Base-by-base conservation (phyloP, 2,329 filamentous ascomycete genomes). In the Byssochlamys sp. region DNA sequence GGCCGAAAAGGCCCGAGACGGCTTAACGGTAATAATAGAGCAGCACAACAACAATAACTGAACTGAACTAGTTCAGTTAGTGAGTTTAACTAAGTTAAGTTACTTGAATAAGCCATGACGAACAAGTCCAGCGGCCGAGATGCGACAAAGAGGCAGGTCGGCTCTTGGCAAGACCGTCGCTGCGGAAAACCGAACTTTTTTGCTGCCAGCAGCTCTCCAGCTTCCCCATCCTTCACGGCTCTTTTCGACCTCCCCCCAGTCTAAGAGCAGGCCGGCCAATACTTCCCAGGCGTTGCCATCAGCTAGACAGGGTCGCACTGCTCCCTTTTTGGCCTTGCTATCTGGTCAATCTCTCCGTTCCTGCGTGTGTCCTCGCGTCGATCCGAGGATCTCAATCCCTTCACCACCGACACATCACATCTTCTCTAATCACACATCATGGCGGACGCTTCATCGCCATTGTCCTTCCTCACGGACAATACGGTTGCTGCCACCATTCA, bases 391-490 rank as follows among this genome's bases (percentile, higher is more conserved):
- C 63, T 61, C 66, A 59, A 57, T 62, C 59, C 54, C 62, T 60
- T 61, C 62, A 61, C 62, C 61, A 62, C 59, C 62, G 62, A 61
- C 54, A 59, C 49, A 26, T 55, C 57, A 19, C 19, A 57, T 61
- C 31, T 45, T 60, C 58, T 52, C n/a, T 55, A 59, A 59, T 55
- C 58, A 60, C 57, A 61, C 66, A 69, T 63, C 62, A 78, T 77
- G 75, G 68, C 74, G 61, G 75, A 78, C 59, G 62, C 68, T 56
- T 63, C 71, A 60, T 73, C 73, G 62, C 80, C 81, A 65, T 78
- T 84, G 67, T 84, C 84, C 68, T 83, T 90, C 66, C 72, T 96
- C 64, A 80, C 83, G 67, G 82, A 86, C 69, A 96, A 95, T 74
- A 84, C 89, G 59, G 75, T 94, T 67, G 79, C 85, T 57, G 79